Evolutionary conservation across 2,329 filamentous ascomycete species (phyloP), one percentile per base, ranked within the genome.

Genomic region (Colletotrichum somersetense): DNA sequence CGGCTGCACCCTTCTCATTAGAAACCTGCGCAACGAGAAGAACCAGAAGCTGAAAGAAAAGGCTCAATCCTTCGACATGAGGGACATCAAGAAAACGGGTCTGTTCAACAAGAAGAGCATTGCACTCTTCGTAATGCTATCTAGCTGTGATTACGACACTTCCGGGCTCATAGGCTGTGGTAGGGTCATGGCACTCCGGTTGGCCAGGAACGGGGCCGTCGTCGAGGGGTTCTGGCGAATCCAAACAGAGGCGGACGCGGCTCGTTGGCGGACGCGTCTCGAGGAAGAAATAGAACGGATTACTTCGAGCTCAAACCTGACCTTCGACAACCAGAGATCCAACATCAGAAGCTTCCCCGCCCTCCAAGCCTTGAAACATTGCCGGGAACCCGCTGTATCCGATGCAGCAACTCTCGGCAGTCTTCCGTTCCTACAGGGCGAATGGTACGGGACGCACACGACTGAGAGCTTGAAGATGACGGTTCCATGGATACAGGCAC

Each of bases 1-100:
- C 62, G 84, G 85, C 4, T 84, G 81, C 69, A 79, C 76, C 1
- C 78, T 81, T 1, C 76, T 86, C n/a, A 33, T 69, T 18, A 50
- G 14, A 2, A 35, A 64, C 38, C 80, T 87, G 44, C 71, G 74
- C 35, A 67, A 76, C 2, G 72, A 73, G 57, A 67, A 71, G 10
- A 72, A 72, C 16, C 57, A 75, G 3, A 73, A 67, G 18, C 66
- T 38, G n/a, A 74, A 75, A 1, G 38, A 74, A 18, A 61, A 75
- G 20, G 50, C 73, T 55, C 35, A 67, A 62, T 5, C 71, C 18
- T 33, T 72, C 4, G 62, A 67, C 10, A 68, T 64, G 18, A 55
- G 11, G 26, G 33, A 23, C 6, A 64, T 64, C 11, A 20, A 23
- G 11, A 58, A 40, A n/a, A 58, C n/a, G 7, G 55, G 55, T 8